Base-by-base conservation (phyloP, 2,329 filamentous ascomycete species). In the Hypoxylon sp. region DNA sequence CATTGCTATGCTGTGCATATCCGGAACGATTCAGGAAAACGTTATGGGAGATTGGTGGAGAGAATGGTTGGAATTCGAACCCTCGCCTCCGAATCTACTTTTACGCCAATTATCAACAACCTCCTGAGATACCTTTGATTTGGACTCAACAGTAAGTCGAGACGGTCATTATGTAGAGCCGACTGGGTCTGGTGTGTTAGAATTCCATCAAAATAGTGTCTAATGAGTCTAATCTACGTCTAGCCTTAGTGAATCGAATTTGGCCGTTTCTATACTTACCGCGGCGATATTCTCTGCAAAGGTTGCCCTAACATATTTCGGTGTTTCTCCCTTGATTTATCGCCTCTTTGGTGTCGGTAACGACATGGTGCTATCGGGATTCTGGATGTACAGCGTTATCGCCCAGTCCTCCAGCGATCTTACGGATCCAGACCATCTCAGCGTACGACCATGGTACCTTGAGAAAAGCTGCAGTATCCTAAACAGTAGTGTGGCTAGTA, bases 11-110 rank as follows among this genome's bases (percentile, higher is more conserved):
- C 32, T 51, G 45, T 13, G 42, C 56, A n/a, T 59, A 60, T 25
- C 54, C 53, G 7, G 47, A 52, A 31, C 16, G 38, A 4, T 55
- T 50, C 26, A 17, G 51, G 13, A 54, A 38, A 9, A 35, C 29
- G 5, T 20, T 61, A 11, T 61, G 60, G 60, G 26, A 44, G 5
- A 45, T 50, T 4, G 60, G 58, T 8, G 60, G 60, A 8, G 48
- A 55, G 21, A 54, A 49, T 11, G 60, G 56, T 7, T 61, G 60
- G 59, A 63, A 63, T 27, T 63, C 60, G 11, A 58, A 63, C 38
- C 60, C 59, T 5, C 45, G 37, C 15, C 41, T 60, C 8, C 51
- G 59, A 5, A 58, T 61, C 9, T 63, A 63, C 50, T 59, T 57
- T 9, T 63, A 60, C 16, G 59, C 60, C 21, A 63, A 63, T 37